Base-by-base conservation (phyloP, 2,329 filamentous ascomycete species). In the Alternaria burnsii region DNA sequence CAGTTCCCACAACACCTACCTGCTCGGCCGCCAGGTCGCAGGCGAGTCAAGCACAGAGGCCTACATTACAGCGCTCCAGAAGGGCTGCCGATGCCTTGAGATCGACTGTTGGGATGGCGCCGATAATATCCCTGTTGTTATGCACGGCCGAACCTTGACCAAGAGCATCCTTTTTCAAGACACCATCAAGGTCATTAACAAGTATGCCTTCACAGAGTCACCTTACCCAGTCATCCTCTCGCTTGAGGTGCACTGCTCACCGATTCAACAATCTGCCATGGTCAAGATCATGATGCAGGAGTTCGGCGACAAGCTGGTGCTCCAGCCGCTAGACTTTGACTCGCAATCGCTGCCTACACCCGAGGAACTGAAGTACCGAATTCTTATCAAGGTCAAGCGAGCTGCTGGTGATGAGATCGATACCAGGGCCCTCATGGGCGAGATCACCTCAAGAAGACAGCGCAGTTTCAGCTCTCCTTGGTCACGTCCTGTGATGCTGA, bases 41-140 rank as follows among this genome's bases (percentile, higher is more conserved):
- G 94, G 94, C 28, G 87, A 91, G 44, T 97, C 95, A 2, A 98
- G 94, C 74, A 91, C 96, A 2, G 95, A 99, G 78, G 93, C 93
- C 43, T 99, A 99, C 80, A 96, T 98, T 70, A 89, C 89, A 9
- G 92, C 94, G 3, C 85, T 99, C 7, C 89, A 92, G 65, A 90
- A 92, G 61, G 94, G 94, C 9, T 99, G 95, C 76, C 91, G 95
- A 51, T 98, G 95, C 77, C 90, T 99, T 46, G 95, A 99, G 80
- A 93, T 99, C 53, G 95, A 99, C 79, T 98, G 94, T 79, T 99
- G 95, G 95, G 93, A 99, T 78, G 95, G 95, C 16, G 86, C 87
- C 53, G 91, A 97, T 74, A 93, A 92, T 40, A 88, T 92, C 71
- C 95, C 95, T 1, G 88, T 93, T 54, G 95, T 99, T 32, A 93